Evolutionary conservation across 352 stramenopile species (phyloP).

Genomic region (Saprolegnia diclina): DNA sequence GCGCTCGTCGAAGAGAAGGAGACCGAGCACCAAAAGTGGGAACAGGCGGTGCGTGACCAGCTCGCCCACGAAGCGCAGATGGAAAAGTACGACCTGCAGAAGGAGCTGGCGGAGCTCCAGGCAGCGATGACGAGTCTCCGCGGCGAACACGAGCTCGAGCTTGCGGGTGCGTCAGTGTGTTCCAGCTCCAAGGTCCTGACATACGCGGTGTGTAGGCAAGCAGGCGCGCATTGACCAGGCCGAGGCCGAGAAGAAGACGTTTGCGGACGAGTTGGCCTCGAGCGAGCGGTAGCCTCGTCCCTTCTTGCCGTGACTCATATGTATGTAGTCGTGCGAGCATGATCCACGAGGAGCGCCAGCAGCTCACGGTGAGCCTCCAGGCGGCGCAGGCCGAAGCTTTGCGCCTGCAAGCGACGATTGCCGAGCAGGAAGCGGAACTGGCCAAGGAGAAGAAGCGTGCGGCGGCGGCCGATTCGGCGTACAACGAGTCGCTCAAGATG

Average conservation of each 20-base stretch:
- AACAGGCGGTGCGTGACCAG: conserved; percentile 8
- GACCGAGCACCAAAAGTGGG: background rate
- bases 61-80: background rate
- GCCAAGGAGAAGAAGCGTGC: conserved; percentile 19
- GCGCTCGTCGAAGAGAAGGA: background rate
- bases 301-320: background rate
- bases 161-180: conserved; percentile 12
- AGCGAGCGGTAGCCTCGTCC: background rate
- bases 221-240: conserved; percentile 14
- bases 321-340: background rate
- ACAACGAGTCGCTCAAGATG: conserved; percentile 20
- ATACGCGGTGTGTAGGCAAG: conserved; percentile 7
- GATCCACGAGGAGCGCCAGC: conserved; percentile 6
- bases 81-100: conserved; percentile 5
- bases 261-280: background rate
- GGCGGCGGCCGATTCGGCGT: conserved; percentile 13
- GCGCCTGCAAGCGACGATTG: background rate
- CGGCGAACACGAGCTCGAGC: conserved; percentile 13
- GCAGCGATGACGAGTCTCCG: conserved; percentile 1
- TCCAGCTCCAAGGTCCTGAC: background rate
- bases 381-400: conserved; percentile 12
- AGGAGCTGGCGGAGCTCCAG: conserved; percentile 6
- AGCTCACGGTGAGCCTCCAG: conserved; percentile 13
- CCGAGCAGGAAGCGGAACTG: background rate
- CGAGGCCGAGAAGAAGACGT: conserved; percentile 16